Evolutionary conservation across 1,284 basidiomycete species (phyloP), one percentile per base, ranked within the genome.

Genomic region (Lignosus rhinocerotis): DNA sequence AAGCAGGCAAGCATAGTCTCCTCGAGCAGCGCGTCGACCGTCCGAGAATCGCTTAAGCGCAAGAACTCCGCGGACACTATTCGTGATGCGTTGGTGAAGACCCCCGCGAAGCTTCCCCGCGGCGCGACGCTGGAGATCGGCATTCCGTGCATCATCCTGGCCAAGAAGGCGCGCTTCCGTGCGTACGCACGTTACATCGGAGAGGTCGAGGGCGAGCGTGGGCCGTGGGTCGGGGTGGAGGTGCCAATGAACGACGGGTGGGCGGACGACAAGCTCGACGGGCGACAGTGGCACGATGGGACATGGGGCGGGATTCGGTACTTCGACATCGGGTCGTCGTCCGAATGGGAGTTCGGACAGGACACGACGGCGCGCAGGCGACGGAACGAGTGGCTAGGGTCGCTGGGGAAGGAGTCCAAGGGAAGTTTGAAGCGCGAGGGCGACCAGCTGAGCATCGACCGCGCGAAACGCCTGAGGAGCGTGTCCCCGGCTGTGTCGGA

Each of bases 181-280:
- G 94, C 93, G 1, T 88, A 86, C 65, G 92, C 93, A 19, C 80
- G 93, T 8, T 96, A 96, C 68, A 92, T 96, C 52, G 94, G 94
- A 2, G 87, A 90, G 66, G 83, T 96, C 5, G 80, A 83, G 53
- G 92, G 90, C 48, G 90, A 92, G 70, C 68, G 70, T 6, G 94
- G 93, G 0, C 86, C 90, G 0, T 97, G 94, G 94, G 91, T 97
- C 5, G 95, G 94, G 5, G 87, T 97, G 5, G 94, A 97, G 72
- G 89, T 95, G 14, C 88, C 91, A 0, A 79, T 91, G 57, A 73
- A 80, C 66, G 83, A 87, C 19, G 74, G 75, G 19, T 84, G 83
- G 80, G 76, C 75, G 32, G 79, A 76, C 16, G 80, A 86, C 45
- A 75, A 80, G 54, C 76, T 81, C 19, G 79, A 79, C 39, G 79